Conservation (phyloP, 768 basidiomycete genomes). For the Coprinopsis marcescibilis region DNA sequence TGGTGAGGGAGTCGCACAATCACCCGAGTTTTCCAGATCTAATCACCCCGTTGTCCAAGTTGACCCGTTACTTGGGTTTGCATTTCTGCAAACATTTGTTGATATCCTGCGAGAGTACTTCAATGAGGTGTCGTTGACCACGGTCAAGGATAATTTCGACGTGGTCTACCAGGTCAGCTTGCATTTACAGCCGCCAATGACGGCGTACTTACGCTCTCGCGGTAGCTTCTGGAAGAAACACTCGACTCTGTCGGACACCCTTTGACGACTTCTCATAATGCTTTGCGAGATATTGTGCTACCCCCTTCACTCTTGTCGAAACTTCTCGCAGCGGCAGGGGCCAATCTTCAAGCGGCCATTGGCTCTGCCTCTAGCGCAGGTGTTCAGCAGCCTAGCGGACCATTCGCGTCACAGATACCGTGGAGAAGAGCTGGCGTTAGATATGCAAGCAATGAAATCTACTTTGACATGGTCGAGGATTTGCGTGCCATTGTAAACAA, state of each 20-base stretch:
- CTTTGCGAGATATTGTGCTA: slow-evolving; percentile 88
- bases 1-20: slow-evolving; percentile 48
- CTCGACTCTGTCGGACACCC: slow-evolving; percentile 90
- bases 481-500: slow-evolving; percentile 74
- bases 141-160: slow-evolving; percentile 89
- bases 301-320: slow-evolving; percentile 85
- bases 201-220: slow-evolving; percentile 4
- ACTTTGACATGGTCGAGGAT: slow-evolving; percentile 86
- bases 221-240: slow-evolving; percentile 89
- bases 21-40: neutral
- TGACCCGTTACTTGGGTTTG: slow-evolving; percentile 86
- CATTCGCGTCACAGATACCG: slow-evolving; percentile 87
- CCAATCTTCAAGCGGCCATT: slow-evolving; percentile 42
- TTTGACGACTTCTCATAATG: slow-evolving; percentile 84
- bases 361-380: neutral
- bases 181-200: neutral
- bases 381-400: slow-evolving; percentile 41
- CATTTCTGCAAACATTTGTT: slow-evolving; percentile 81
- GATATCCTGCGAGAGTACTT: slow-evolving; percentile 85
- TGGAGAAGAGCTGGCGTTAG: slow-evolving; percentile 85
- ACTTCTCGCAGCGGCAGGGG: slow-evolving; percentile 47
- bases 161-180: slow-evolving; percentile 81
- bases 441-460: slow-evolving; percentile 87
- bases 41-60: slow-evolving; percentile 38
- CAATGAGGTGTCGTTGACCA: slow-evolving; percentile 73